Evolutionary conservation across 75 land plant species (phyloP), one percentile per base, ranked within the genome.

Genomic region (Cryptomeria japonica): DNA sequence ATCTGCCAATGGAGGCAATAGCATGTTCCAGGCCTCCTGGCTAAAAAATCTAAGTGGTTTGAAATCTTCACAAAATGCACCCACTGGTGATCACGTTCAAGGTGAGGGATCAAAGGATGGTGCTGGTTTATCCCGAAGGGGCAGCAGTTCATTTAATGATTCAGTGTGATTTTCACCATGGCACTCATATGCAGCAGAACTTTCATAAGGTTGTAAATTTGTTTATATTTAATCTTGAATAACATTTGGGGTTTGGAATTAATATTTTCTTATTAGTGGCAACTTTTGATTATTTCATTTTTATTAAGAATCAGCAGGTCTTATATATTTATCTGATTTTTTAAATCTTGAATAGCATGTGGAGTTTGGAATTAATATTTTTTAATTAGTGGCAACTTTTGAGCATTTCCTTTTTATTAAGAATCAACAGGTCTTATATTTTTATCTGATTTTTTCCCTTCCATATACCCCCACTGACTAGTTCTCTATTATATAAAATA

Each of bases 1-100:
- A 55, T 14, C 86, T 84, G 32, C 84, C 84, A 80, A 80, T 42
- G 83, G 47, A 80, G 85, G 85, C 47, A 84, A 34, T 84, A n/a
- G 14, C 32, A 34, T 49, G 22, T 84, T 84, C 37, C 64, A 51
- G 41, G 38, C 64, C 3, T 34, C 86, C 5, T 55, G 86, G 86
- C 28, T 84, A 28, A 84, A 55, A 55, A 84, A 84, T 16, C 18
- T 84, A 55, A 3, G 11, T 64, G 18, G 14, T 25, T n/a, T 55
- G 32, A 51, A 13, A 32, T 32, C 18, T 84, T 53, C 64, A 53
- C 86, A 84, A 55, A 61, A 84, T 84, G 61, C 18, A 84, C 34
- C 86, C 15, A 44, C 19, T 82, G 28, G 84, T 32, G 38, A 75
- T 75, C 34, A 13, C 38, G 9, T 75, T 75, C 77, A 32, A 75